Evolutionary conservation across 345 rosid species (phyloP).

Genomic region (Psidium friedrichsthalianum): DNA sequence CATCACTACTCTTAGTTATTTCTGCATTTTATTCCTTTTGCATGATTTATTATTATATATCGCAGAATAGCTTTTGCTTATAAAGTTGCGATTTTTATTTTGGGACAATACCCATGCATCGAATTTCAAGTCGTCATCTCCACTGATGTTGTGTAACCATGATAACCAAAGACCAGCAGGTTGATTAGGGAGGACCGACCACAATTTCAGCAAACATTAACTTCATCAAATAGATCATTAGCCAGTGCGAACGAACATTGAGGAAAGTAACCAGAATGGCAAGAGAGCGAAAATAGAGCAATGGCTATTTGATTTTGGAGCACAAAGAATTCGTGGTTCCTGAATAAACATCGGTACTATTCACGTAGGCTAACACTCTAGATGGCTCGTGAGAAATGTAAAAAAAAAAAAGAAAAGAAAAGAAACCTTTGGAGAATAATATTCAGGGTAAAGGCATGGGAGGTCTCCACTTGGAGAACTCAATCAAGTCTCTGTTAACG

Average conservation of each 20-base stretch:
- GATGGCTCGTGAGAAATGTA: background rate
- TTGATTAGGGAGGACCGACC: background rate
- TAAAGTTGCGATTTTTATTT: background rate
- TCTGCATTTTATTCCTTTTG: background rate
- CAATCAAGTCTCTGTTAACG: constrained; percentile 55
- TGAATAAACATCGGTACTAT: background rate
- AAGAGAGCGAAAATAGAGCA: background rate
- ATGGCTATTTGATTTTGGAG: background rate
- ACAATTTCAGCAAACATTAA: background rate
- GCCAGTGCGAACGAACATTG: background rate
- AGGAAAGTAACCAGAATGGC: background rate
- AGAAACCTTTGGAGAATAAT: background rate
- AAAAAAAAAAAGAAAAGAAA: background rate
- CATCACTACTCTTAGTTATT: background rate
- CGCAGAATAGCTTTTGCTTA: background rate
- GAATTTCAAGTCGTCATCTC: background rate
- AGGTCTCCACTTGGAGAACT: constrained; percentile 68
- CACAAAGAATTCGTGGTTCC: background rate
- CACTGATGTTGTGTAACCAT: background rate
- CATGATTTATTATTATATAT: background rate
- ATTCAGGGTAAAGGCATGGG: constrained; percentile 68
- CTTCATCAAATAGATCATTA: background rate
- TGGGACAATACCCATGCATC: background rate
- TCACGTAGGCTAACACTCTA: background rate
- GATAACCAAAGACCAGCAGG: background rate